These are phyloP conservation scores for Scenedesmus sp. DNA, from an alignment of 163 green algal genomes.

Conservation along the genomic window DNA sequence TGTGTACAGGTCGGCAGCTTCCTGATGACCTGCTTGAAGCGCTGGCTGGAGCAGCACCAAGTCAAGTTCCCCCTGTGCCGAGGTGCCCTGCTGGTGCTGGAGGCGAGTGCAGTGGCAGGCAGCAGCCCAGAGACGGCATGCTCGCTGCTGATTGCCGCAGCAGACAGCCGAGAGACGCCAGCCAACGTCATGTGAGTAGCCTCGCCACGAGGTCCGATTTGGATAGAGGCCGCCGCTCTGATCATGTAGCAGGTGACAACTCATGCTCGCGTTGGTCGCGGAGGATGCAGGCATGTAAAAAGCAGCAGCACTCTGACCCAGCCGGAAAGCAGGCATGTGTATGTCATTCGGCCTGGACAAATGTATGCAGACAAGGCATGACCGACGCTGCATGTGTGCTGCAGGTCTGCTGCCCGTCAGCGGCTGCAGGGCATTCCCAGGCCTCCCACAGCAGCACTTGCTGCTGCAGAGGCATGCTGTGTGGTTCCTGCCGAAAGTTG, in stretches of 20 bases:
- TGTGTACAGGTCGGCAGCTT: conserved; percentile 44
- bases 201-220: no score
- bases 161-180: neutral
- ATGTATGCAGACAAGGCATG: no score
- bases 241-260: no score
- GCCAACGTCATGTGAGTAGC: neutral
- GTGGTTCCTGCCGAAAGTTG: conserved; percentile 13
- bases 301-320: no score
- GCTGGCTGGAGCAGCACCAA: conserved; percentile 39
- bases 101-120: neutral
- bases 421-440: neutral
- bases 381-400: no score
- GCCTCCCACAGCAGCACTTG: neutral
- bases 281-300: no score
- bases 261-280: no score
- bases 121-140: conserved; percentile 24
- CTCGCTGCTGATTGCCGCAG: conserved; percentile 39
- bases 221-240: no score
- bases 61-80: conserved; percentile 25
- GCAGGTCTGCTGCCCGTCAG: conserved; percentile 8
- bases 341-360: no score
- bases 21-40: conserved; percentile 15
- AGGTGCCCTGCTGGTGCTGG: conserved; percentile 33
- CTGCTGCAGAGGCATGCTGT: neutral
- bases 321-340: no score